Percentiles rank a stretch among this genome's conserved stretches.
Evolutionary conservation across 148 eudicot genomes (phyloP).

Genomic region (Bassia scoparia): DNA sequence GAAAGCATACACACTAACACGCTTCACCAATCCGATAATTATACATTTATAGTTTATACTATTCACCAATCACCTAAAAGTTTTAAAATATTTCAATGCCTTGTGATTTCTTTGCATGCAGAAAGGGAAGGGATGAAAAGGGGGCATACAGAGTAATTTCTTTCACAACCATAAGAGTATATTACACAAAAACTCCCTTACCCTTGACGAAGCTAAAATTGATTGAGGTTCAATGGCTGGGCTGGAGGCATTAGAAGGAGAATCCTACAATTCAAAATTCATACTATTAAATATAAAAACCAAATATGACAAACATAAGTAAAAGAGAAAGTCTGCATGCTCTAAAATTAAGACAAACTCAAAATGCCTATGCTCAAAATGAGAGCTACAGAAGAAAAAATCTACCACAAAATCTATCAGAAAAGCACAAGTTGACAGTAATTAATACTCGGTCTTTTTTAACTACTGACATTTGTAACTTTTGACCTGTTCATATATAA

Average conservation of each 20-base stretch:
- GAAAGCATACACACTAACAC: no score
- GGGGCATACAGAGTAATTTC: no score
- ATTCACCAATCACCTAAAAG: no score
- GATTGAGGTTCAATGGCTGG: constrained; percentile 70
- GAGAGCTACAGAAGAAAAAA: not conserved
- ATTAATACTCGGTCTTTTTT: no score
- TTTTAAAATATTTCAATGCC: no score
- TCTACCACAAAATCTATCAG: not conserved
- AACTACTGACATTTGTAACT: no score
- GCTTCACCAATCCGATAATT: no score
- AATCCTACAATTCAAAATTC: constrained; percentile 38
- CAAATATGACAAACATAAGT: not conserved
- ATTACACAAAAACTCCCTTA: constrained; percentile 35
- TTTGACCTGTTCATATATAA: no score
- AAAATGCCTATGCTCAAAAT: not conserved
- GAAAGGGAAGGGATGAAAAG: no score
- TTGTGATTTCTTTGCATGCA: no score
- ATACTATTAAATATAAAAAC: not conserved
- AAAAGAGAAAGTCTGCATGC: not conserved
- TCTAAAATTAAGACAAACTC: not conserved
- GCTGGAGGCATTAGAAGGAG: constrained; percentile 49
- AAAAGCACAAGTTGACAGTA: no score
- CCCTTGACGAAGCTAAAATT: constrained; percentile 50
- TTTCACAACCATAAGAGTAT: not conserved
- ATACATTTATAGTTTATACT: no score